phyloP scores from a whole-genome alignment of 192 early-diverging fungal species.

The Rhizophagus sp. region DNA sequence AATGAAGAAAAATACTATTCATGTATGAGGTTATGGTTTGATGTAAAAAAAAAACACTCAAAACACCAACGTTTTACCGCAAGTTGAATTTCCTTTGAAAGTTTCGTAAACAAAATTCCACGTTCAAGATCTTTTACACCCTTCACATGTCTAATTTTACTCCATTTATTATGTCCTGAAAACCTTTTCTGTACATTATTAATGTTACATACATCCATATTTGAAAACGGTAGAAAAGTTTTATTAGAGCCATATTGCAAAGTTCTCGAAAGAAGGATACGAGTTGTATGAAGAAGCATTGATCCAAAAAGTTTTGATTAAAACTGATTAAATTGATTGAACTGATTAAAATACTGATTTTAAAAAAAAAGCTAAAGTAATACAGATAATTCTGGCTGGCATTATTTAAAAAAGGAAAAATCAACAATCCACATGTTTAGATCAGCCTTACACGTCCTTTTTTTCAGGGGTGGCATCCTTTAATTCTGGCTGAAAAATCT shows the following conservation, averaged over 20 bases:
- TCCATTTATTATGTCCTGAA: slow-evolving; percentile 66
- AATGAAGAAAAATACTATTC: background rate
- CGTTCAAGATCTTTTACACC: slow-evolving; percentile 58
- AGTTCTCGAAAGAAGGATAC: background rate
- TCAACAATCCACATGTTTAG: too few species aligned
- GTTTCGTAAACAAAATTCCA: slow-evolving; percentile 52
- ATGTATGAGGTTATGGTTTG: background rate
- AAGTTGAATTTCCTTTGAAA: slow-evolving; percentile 63
- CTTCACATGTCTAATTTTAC: slow-evolving; percentile 62
- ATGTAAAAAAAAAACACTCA: background rate
- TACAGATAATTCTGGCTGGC: too few species aligned
- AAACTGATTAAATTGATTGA: too few species aligned
- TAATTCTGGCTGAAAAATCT: too few species aligned
- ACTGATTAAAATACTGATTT: too few species aligned
- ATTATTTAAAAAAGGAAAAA: too few species aligned
- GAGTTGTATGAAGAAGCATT: background rate
- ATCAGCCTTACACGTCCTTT: too few species aligned
- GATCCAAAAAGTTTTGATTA: too few species aligned
- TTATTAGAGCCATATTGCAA: background rate
- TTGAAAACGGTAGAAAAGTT: background rate
- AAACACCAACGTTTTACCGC: slow-evolving; percentile 54
- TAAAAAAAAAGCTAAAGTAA: too few species aligned
- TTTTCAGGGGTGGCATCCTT: too few species aligned
- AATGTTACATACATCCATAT: background rate
- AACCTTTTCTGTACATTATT: slow-evolving; percentile 17